Base-by-base conservation (phyloP, 306 rosid species). In the Vigna mungo region DNA sequence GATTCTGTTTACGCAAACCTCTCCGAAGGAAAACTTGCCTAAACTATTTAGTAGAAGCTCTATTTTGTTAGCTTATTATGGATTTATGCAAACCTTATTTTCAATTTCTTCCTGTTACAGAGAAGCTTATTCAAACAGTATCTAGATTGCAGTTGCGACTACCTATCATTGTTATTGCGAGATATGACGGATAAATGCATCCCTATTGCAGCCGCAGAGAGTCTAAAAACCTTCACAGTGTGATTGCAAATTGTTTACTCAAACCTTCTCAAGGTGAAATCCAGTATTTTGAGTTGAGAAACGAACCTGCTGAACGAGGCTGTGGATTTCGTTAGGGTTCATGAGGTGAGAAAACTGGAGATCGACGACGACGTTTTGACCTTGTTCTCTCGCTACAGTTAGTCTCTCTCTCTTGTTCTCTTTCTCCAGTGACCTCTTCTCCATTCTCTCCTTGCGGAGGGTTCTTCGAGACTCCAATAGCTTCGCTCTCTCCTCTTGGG, bases 301-400 rank as follows among this genome's bases (percentile, higher is more conserved):
- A 49, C 62, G 10, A 34, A 94, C 97, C 97, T 95, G 98, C 53
- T 92, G 90, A 67, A 89, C 96, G 70, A 95, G 93, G 78, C 98
- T 95, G 78, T 84, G 86, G 59, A 89, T 92, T 88, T 94, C 96
- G 7, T 86, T 8, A 1, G 93, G 86, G 11, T 86, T 84, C 97
- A 92, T 94, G 80, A 94, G 95, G 47, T 90, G 76, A 80, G 95
- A 68, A 58, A 92, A 94, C 0, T 92, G 90, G 52, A 92, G 92
- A 77, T 94, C 97, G 41, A 94, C 82, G 60, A 92, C 84, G 34
- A 94, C 87, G 68, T 90, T 94, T 78, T 92, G 97, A 3, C 98
- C 98, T 4, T 14, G 76, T 18, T 81, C 81, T 66, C 63, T 90
- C 5, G 89, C 95, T 14, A 13, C 62, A 0, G 15, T 62, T 6